Base-by-base conservation (phyloP, 2,329 filamentous ascomycete species). In the Hymenoscyphus infarciens region DNA sequence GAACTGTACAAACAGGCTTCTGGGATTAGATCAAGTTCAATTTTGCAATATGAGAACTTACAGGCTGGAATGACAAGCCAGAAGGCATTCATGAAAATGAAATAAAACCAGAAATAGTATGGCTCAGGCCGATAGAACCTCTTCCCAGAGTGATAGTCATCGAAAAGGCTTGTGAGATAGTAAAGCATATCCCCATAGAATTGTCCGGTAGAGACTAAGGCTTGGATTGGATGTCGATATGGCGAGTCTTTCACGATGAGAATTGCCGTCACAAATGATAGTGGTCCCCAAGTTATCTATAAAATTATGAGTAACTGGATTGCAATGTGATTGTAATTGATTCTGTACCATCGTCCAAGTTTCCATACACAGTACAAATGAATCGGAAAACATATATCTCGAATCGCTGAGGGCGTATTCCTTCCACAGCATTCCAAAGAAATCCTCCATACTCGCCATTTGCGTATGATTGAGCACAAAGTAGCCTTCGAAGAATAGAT, bases 101-200 rank as follows among this genome's bases (percentile, higher is more conserved):
- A 88, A 68, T 88, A 88, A 19, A 83, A 76, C 85, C 85, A 88
- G 68, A 83, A 86, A 68, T 88, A 88, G 33, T 83, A 71, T 25
- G 77, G 75, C 74, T 88, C 86, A 1, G 85, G 85, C 27, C 86
- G 79, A 67, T 82, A 85, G 69, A 85, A 82, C 22, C 76, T 76
- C 25, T 78, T 73, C 2, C 80, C 82, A 15, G 73, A 75, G 63
- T 78, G 74, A 38, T 74, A 75, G 62, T 77, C 73, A 64, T 85
- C 83, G 57, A 78, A 76, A 61, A 80, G 75, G 71, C 81, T 83
- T 16, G 86, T 88, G 1, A 80, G 75, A 70, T 85, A 87, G 75
- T 88, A 88, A 45, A 88, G 75, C 1, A 80, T 74, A 22, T 86
- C 82, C 61, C 85, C 82, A 74, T 86, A 69, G 35, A 65, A 58